These are phyloP conservation scores for Calonectria pauciramosa DNA, from an alignment of 2,329 filamentous ascomycete genomes.

Conservation along the genomic window DNA sequence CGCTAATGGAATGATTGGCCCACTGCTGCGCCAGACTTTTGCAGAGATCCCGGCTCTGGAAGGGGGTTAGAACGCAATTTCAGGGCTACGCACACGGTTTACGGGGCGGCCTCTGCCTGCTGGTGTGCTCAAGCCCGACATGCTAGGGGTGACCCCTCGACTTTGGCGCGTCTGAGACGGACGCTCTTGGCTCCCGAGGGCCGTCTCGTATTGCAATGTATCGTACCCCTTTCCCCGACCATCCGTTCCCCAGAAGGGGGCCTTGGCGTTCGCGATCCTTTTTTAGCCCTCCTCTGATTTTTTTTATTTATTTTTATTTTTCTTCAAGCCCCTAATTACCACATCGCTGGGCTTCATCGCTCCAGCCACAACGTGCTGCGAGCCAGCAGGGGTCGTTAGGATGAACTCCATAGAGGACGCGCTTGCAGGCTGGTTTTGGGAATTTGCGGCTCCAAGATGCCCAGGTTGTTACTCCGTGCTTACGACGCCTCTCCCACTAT, in stretches of 20 bases:
- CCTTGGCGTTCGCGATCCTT: neutral
- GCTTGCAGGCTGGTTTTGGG: neutral
- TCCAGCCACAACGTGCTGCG: neutral
- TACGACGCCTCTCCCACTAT: slow-evolving; percentile 12
- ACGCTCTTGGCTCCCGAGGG: slow-evolving; percentile 4
- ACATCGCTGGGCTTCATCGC: neutral
- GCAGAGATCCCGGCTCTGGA: slow-evolving; percentile 25
- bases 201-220: slow-evolving; percentile 14
- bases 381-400: neutral
- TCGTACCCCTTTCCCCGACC: slow-evolving; percentile 6
- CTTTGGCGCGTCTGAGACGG: slow-evolving; percentile 3
- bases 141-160: neutral
- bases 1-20: slow-evolving; percentile 39
- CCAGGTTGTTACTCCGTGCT: slow-evolving; percentile 23
- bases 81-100: slow-evolving; percentile 22
- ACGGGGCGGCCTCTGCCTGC: slow-evolving; percentile 3
- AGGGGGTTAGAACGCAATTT: slow-evolving; percentile 32
- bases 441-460: neutral
- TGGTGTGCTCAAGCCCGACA: neutral
- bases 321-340: neutral
- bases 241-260: neutral
- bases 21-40: slow-evolving; percentile 29
- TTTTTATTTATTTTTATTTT: too few species aligned
- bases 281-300: neutral
- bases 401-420: neutral